A percentile compares a stretch with the other conserved stretches of the same genome.
Evolutionary conservation across 169 alveolate genomes (phyloP).

Genomic region (Plasmodium cynomolgi): DNA sequence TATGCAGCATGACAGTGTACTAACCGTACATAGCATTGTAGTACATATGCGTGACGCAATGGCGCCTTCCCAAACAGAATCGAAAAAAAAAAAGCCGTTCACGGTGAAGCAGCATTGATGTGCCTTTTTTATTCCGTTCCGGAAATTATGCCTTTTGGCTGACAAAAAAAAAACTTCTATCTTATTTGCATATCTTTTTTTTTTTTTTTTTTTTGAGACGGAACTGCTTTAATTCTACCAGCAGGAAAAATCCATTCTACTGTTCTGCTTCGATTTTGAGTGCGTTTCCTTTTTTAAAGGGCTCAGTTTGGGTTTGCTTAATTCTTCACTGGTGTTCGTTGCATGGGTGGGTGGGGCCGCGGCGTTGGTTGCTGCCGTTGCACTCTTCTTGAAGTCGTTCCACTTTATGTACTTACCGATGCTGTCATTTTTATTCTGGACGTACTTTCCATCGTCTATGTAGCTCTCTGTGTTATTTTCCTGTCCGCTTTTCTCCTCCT

Average conservation of each 20-base stretch:
- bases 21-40: neutral
- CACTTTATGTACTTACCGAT: constrained; percentile 69
- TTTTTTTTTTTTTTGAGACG: neutral
- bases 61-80: neutral
- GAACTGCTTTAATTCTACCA: constrained; percentile 17
- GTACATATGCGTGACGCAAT: neutral
- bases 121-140: neutral
- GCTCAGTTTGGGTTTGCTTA: constrained; percentile 15
- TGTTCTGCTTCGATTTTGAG: constrained; percentile 27
- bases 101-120: neutral
- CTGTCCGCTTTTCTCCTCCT: neutral
- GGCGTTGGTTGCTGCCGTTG: neutral
- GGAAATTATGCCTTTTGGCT: neutral
- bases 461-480: constrained; percentile 23
- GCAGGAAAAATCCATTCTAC: constrained; percentile 52
- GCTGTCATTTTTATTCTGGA: constrained; percentile 58
- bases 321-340: constrained; percentile 4
- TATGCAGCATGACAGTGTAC: neutral
- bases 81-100: neutral
- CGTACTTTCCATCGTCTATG: constrained; percentile 48
- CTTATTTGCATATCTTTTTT: neutral
- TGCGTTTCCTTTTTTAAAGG: constrained; percentile 30
- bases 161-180: neutral
- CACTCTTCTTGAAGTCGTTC: constrained; percentile 27
- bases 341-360: neutral